Percentiles rank a stretch among this genome's conserved stretches.
Evolutionary conservation across 2,329 filamentous ascomycete genomes (phyloP).

Genomic region (Cercospora zeae-maydis): DNA sequence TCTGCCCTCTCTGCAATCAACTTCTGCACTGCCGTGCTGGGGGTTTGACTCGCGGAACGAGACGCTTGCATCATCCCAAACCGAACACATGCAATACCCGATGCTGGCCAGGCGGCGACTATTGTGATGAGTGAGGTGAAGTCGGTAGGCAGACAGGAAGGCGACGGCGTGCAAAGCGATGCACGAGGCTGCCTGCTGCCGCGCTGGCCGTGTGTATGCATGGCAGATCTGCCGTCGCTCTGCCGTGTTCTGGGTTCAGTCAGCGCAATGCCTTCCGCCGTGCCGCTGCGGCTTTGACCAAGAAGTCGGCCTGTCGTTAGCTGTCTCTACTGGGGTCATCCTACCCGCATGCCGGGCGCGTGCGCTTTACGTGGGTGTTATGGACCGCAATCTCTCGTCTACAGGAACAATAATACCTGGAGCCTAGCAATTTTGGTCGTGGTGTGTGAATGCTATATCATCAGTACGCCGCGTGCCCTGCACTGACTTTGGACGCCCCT

Average conservation of each 20-base stretch:
- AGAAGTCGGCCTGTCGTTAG: slow-evolving; percentile 23
- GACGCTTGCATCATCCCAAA: slow-evolving; percentile 1
- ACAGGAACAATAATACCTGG: slow-evolving; percentile 14
- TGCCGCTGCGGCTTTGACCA: slow-evolving; percentile 21
- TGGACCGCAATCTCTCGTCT: slow-evolving; percentile 26
- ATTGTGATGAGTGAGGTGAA: background rate
- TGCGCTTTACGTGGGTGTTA: slow-evolving; percentile 23
- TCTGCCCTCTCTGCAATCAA: slow-evolving; percentile 13
- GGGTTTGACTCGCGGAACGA: slow-evolving; percentile 16
- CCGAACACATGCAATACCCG: background rate
- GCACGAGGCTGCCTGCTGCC: background rate
- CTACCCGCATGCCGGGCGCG: slow-evolving; percentile 19
- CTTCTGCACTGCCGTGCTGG: slow-evolving; percentile 5
- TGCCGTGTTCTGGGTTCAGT: slow-evolving; percentile 19
- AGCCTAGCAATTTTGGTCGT: slow-evolving; percentile 16
- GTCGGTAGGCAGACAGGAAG: slow-evolving; percentile 1
- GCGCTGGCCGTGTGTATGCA: slow-evolving; percentile 4
- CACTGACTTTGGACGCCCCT: slow-evolving; percentile 15
- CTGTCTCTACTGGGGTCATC: slow-evolving; percentile 22
- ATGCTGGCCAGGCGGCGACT: background rate
- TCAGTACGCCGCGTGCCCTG: slow-evolving; percentile 15
- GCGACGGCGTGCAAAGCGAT: slow-evolving; percentile 7
- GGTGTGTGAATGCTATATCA: slow-evolving; percentile 21
- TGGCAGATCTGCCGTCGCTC: slow-evolving; percentile 18
- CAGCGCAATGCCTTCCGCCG: slow-evolving; percentile 9